Evolutionary conservation across 2,329 filamentous ascomycete genomes (phyloP).

Genomic region (Chalaropsis thielavioides): DNA sequence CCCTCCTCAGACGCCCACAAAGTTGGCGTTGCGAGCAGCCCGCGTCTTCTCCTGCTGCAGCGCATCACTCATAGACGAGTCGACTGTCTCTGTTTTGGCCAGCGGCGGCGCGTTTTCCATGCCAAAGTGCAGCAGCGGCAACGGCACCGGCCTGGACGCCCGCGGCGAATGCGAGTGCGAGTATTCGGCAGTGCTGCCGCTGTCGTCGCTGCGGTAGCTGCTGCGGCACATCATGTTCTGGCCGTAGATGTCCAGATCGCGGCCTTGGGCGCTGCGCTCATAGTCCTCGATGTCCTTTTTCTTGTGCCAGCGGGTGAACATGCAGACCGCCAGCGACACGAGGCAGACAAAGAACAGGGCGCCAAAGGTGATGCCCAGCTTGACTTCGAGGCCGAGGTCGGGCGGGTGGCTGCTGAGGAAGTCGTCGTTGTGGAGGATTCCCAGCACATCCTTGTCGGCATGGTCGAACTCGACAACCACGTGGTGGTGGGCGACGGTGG

Average conservation of each 20-base stretch:
- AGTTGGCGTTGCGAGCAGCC: neutral
- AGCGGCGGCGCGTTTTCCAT: neutral
- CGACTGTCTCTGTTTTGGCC: constrained; percentile 1
- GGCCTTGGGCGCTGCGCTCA: neutral
- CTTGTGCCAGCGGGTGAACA: constrained; percentile 16
- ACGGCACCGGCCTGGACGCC: neutral
- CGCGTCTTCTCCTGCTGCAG: neutral
- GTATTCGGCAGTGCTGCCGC: neutral
- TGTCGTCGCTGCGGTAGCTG: constrained; percentile 1
- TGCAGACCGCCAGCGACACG: constrained; percentile 13
- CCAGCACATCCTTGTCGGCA: constrained; percentile 25
- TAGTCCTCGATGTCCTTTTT: constrained; percentile 7
- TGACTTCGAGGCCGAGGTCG: constrained; percentile 14
- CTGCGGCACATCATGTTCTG: constrained; percentile 2
- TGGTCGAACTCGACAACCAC: constrained; percentile 28
- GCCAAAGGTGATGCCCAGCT: constrained; percentile 19
- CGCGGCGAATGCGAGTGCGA: neutral
- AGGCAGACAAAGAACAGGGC: constrained; percentile 12
- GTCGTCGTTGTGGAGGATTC: constrained; percentile 25
- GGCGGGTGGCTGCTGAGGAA: constrained; percentile 2
- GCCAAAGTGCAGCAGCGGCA: neutral
- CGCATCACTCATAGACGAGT: constrained; percentile 1
- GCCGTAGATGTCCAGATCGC: neutral
- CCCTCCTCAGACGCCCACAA: neutral
- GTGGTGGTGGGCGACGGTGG: constrained; percentile 27